Percentiles rank a stretch among this genome's conserved stretches.
These are phyloP conservation scores for Brassica balearica DNA, from an alignment of 441 rosid genomes.

Conservation along the genomic window DNA sequence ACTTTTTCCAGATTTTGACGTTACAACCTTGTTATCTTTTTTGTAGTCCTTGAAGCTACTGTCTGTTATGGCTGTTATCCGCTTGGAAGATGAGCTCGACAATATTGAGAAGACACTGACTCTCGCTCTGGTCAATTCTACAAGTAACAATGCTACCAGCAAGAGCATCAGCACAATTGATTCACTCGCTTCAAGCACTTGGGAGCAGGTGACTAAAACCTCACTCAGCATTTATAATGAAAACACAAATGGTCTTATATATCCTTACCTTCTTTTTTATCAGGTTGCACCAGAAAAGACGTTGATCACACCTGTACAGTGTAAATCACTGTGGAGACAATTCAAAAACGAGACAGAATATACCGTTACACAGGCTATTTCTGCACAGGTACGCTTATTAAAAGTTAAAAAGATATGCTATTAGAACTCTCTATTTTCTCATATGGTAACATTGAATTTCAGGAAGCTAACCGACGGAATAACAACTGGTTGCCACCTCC, in stretches of 20 bases:
- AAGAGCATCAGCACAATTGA: conserved; percentile 66
- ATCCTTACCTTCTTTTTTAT: conserved; percentile 21
- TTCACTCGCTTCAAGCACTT: conserved; percentile 91
- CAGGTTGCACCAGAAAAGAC: conserved; percentile 85
- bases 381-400: conserved; percentile 78
- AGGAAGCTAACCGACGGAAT: conserved; percentile 93
- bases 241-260: conserved; percentile 13
- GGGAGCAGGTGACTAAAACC: conserved; percentile 77
- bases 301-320: conserved; percentile 94
- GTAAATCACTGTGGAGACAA: conserved; percentile 98
- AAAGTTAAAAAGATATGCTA: background rate
- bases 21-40: conserved; percentile 21
- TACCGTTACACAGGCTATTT: conserved; percentile 90
- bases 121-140: conserved; percentile 62
- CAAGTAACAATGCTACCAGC: conserved; percentile 49
- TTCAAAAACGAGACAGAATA: conserved; percentile 94
- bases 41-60: conserved; percentile 87
- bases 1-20: conserved; percentile 35
- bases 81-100: conserved; percentile 79
- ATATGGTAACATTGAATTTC: conserved; percentile 40
- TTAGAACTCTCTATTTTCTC: conserved; percentile 11
- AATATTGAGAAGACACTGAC: conserved; percentile 70
- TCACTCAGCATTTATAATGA: background rate
- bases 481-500: conserved; percentile 99
- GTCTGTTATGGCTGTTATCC: conserved; percentile 87